phyloP scores from a whole-genome alignment of 805 yeast species.

The Candida endomychidarum region DNA sequence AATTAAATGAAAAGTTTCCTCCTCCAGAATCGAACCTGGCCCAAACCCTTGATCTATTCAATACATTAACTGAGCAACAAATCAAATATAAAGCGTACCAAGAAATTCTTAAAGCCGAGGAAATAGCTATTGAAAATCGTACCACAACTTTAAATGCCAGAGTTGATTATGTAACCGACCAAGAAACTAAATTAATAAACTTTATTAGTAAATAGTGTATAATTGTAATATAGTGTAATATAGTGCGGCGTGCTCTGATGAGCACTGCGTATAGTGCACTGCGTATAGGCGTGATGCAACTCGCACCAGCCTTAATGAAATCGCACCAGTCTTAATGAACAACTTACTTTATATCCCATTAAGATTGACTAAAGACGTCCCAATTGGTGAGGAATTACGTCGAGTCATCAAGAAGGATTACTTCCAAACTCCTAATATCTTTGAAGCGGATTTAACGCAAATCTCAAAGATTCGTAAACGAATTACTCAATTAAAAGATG shows the following conservation, averaged over 20 bases:
- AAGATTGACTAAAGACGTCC: conserved; percentile 44
- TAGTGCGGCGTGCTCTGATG: too few species aligned
- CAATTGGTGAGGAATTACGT: conserved; percentile 39
- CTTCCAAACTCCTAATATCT: conserved; percentile 37
- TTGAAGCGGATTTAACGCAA: conserved; percentile 29
- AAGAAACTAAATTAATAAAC: not conserved
- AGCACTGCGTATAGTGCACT: too few species aligned
- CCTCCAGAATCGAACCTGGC: not conserved
- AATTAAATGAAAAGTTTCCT: conserved; percentile 1
- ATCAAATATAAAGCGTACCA: conserved; percentile 1
- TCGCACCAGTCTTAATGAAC: conserved; percentile 11
- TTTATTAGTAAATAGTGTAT: not conserved
- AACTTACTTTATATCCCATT: conserved; percentile 54
- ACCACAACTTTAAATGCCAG: conserved; percentile 20
- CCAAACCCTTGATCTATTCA: not conserved
- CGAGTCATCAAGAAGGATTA: conserved; percentile 48
- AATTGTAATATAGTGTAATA: conserved; percentile 1
- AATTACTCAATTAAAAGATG: conserved; percentile 35
- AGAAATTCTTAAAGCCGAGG: conserved; percentile 8
- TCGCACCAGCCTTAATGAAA: not conserved
- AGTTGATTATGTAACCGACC: conserved; percentile 20
- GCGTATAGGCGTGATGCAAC: too few species aligned
- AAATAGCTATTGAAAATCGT: conserved; percentile 9
- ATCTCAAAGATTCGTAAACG: conserved; percentile 46
- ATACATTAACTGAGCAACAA: not conserved